Percentiles rank a stretch among this genome's conserved stretches.
Evolutionary conservation across 306 rosid species (phyloP).

Genomic region (Lagenaria siceraria): DNA sequence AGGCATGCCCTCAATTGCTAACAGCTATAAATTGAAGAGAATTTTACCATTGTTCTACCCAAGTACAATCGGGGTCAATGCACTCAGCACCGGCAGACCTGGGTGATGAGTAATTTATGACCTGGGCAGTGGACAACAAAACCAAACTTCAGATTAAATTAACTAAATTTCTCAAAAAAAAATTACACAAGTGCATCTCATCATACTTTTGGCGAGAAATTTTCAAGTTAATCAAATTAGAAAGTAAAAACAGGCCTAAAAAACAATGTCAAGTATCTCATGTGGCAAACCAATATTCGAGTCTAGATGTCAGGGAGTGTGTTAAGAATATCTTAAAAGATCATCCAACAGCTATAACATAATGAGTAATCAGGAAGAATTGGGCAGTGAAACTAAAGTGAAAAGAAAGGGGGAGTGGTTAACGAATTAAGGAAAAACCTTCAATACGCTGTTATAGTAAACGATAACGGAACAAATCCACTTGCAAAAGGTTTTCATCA

Average conservation of each 20-base stretch:
- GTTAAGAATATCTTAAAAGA: neutral
- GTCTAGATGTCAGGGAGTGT: neutral
- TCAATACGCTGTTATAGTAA: neutral
- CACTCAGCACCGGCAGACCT: conserved; percentile 95
- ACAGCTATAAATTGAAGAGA: neutral
- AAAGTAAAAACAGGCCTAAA: neutral
- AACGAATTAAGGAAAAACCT: neutral
- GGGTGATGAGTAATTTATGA: conserved; percentile 75
- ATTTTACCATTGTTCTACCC: conserved; percentile 96
- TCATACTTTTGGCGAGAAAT: neutral
- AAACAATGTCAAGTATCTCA: neutral
- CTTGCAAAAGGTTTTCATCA: neutral
- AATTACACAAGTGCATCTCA: neutral
- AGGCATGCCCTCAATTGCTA: neutral
- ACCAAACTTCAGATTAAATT: conserved; percentile 13
- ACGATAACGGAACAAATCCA: neutral
- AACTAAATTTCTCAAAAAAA: neutral
- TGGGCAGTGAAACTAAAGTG: neutral
- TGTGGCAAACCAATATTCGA: neutral
- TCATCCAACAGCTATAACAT: neutral
- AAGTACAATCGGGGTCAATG: conserved; percentile 80
- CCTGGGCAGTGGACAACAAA: conserved; percentile 31
- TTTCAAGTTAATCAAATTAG: neutral
- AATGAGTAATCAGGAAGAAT: neutral
- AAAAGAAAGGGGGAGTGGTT: neutral